Percentiles rank a stretch among this genome's conserved stretches.
phyloP scores from a whole-genome alignment of 2,329 filamentous ascomycete species.

The Cladophialophora yegresii region DNA sequence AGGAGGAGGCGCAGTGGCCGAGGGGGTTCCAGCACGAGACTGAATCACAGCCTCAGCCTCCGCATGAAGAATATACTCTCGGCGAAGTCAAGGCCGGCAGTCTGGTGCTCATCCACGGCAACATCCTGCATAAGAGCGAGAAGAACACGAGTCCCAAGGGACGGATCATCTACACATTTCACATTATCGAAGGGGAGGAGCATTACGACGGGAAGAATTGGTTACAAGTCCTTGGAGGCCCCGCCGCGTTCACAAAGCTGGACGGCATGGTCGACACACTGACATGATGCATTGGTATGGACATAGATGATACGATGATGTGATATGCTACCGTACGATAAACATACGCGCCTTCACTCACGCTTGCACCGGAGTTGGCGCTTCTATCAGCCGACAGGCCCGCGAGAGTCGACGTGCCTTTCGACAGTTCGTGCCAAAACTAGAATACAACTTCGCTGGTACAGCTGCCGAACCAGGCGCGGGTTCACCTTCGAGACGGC shows the following conservation, averaged over 20 bases:
- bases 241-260: constrained; percentile 75
- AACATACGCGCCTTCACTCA: not conserved
- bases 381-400: not conserved
- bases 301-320: not conserved
- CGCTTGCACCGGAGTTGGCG: not conserved
- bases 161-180: constrained; percentile 95
- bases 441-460: not conserved
- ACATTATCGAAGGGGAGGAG: constrained; percentile 83
- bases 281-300: not conserved
- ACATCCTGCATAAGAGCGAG: constrained; percentile 94
- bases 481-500: not conserved
- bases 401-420: not conserved
- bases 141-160: constrained; percentile 83
- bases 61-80: constrained; percentile 64
- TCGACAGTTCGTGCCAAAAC: not conserved
- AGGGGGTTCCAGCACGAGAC: constrained; percentile 49
- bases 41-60: not conserved
- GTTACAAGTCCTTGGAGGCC: constrained; percentile 79
- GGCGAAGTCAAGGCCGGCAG: constrained; percentile 89
- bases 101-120: constrained; percentile 91
- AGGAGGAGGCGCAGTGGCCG: constrained; percentile 75
- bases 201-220: constrained; percentile 87
- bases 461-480: no score
- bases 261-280: constrained; percentile 26
- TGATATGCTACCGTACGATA: not conserved